phyloP scores from a whole-genome alignment of 2,329 filamentous ascomycete genomes.

The Allantophomopsis lycopodina region DNA sequence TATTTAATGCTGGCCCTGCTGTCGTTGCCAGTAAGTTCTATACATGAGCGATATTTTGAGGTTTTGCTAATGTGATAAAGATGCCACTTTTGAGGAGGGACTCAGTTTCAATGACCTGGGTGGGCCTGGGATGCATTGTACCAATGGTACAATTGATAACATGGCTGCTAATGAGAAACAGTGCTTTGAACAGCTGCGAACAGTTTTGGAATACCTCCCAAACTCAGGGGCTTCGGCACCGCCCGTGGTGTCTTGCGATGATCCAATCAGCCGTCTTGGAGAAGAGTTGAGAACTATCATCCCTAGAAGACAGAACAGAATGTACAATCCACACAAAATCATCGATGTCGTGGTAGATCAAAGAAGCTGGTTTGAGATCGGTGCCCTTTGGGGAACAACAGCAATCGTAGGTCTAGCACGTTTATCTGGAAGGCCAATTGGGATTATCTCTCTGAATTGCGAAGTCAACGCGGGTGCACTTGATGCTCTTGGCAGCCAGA shows the following conservation, averaged over 20 bases:
- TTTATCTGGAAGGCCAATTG: conserved; percentile 39
- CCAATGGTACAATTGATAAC: conserved; percentile 54
- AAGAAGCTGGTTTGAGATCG: conserved; percentile 49
- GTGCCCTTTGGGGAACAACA: conserved; percentile 45
- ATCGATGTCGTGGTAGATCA: conserved; percentile 41
- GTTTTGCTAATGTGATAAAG: conserved; percentile 2
- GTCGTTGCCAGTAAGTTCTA: conserved; percentile 33
- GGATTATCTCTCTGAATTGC: conserved; percentile 44
- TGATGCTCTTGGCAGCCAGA: conserved; percentile 45
- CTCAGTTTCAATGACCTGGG: conserved; percentile 43
- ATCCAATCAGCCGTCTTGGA: conserved; percentile 34
- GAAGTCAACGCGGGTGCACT: conserved; percentile 48
- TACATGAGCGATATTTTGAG: background rate
- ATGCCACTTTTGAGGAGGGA: conserved; percentile 51
- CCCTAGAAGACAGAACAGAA: conserved; percentile 39
- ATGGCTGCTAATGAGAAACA: conserved; percentile 44
- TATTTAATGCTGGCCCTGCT: conserved; percentile 51
- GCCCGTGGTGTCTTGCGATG: conserved; percentile 29
- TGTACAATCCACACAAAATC: conserved; percentile 44
- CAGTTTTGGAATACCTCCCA: conserved; percentile 41
- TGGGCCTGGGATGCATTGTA: conserved; percentile 45
- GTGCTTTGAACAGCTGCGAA: conserved; percentile 45
- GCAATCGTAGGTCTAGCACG: conserved; percentile 46
- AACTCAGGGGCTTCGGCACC: conserved; percentile 40
- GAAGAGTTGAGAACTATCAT: conserved; percentile 38